These are phyloP conservation scores for Rhododendron ferrugineum DNA, from an alignment of 148 eudicot genomes.

Conservation along the genomic window DNA sequence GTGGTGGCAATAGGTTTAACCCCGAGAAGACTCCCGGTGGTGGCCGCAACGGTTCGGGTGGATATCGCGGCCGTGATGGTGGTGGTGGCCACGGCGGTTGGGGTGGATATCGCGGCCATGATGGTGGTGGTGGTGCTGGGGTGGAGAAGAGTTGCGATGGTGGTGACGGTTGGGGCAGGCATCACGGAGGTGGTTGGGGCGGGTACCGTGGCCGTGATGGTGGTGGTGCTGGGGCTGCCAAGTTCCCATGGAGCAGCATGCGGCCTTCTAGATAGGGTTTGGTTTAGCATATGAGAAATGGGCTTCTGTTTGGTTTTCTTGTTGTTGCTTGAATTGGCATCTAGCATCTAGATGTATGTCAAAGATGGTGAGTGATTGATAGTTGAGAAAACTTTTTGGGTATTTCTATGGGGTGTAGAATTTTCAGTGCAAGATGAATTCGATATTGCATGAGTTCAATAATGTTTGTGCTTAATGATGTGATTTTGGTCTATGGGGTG, in stretches of 20 bases:
- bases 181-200: not conserved
- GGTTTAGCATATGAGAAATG: not conserved
- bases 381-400: not conserved
- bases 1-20: slow-evolving; percentile 19
- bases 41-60: slow-evolving; percentile 2
- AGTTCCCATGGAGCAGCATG: slow-evolving; percentile 7
- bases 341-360: not conserved
- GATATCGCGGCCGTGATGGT: not conserved
- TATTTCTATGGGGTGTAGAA: not conserved
- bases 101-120: not conserved
- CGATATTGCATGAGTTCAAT: not conserved
- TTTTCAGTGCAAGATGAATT: not conserved
- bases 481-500: not conserved
- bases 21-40: slow-evolving; percentile 13
- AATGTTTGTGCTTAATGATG: not conserved
- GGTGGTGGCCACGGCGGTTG: not conserved
- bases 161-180: not conserved
- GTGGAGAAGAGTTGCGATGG: slow-evolving; percentile 1
- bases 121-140: slow-evolving; percentile 16
- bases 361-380: not conserved
- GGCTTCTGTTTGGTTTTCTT: not conserved
- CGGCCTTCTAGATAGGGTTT: slow-evolving; percentile 6
- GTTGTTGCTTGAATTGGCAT: slow-evolving; percentile 1
- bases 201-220: not conserved
- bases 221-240: not conserved